A percentile compares a stretch with the other conserved stretches of the same genome.
Evolutionary conservation across 75 land plant genomes (phyloP).

Genomic region (Pinus taeda): DNA sequence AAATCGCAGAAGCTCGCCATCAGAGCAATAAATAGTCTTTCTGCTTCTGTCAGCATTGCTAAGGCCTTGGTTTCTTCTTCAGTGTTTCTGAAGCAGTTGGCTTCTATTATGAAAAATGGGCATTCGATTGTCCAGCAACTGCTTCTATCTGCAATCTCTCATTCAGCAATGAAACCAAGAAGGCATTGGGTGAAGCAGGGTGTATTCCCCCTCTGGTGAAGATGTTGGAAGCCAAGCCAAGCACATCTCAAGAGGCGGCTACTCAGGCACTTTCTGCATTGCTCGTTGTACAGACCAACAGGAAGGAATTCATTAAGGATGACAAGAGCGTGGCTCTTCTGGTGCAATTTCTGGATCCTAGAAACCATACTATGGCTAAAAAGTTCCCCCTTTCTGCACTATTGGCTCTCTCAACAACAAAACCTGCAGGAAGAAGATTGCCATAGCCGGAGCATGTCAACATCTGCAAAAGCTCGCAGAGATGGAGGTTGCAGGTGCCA

Average conservation of each 20-base stretch:
- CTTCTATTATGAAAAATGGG: slow-evolving; percentile 41
- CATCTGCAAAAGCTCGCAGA: slow-evolving; percentile 66
- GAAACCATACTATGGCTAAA: slow-evolving; percentile 42
- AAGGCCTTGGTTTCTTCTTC: slow-evolving; percentile 35
- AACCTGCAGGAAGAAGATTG: slow-evolving; percentile 55
- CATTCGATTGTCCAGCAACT: slow-evolving; percentile 32
- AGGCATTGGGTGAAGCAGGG: slow-evolving; percentile 40
- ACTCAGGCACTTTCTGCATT: slow-evolving; percentile 50
- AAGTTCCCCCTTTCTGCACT: slow-evolving; percentile 65
- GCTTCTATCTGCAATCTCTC: slow-evolving; percentile 37
- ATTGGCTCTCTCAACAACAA: slow-evolving; percentile 34
- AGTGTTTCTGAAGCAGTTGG: slow-evolving; percentile 41
- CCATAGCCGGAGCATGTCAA: slow-evolving; percentile 56
- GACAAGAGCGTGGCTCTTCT: slow-evolving; percentile 73
- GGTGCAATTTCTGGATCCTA: slow-evolving; percentile 65
- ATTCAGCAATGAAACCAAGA: slow-evolving; percentile 39
- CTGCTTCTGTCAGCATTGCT: slow-evolving; percentile 17
- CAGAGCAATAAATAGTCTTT: slow-evolving; percentile 43
- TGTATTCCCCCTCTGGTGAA: slow-evolving; percentile 66
- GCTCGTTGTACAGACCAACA: slow-evolving; percentile 48
- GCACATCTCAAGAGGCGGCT: slow-evolving; percentile 52
- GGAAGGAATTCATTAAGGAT: slow-evolving; percentile 53
- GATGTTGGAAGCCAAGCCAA: slow-evolving; percentile 65
- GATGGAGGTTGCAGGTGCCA: slow-evolving; percentile 70
- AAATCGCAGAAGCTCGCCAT: slow-evolving; percentile 49